Evolutionary conservation across 108 stramenopile genomes (phyloP).

Genomic region (Seminavis robusta): DNA sequence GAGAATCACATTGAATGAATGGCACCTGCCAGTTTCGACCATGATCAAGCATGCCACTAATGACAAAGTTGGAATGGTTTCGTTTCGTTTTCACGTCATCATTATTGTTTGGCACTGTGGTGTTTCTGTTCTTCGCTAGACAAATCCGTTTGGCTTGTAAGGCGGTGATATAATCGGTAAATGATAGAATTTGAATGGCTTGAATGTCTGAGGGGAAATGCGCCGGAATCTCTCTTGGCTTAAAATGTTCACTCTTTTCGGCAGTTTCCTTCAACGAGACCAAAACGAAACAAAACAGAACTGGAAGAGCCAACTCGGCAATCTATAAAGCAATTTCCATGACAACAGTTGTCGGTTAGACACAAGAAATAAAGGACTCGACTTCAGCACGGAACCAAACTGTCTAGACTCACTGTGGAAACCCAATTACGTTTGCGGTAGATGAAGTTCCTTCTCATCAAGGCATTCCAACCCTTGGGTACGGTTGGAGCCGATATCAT

Average conservation of each 20-base stretch:
- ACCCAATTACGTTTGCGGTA: conserved; percentile 64
- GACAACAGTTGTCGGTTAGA: background rate
- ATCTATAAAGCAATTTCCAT: conserved; percentile 18
- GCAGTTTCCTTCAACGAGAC: conserved; percentile 55
- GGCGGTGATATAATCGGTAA: conserved; percentile 67
- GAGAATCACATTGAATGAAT: conserved; percentile 68
- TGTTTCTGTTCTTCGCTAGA: no score
- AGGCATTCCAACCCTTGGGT: no score
- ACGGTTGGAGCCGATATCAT: no score
- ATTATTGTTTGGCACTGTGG: no score
- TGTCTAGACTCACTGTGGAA: conserved; percentile 45
- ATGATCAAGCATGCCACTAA: conserved; percentile 31
- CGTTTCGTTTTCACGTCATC: no score
- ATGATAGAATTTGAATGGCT: conserved; percentile 41
- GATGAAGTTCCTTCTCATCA: conserved; percentile 70
- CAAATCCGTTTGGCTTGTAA: conserved; percentile 60
- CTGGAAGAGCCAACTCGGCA: conserved; percentile 64
- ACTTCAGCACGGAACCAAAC: background rate
- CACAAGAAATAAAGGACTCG: conserved; percentile 2
- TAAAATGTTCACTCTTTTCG: conserved; percentile 33
- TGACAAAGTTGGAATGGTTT: no score
- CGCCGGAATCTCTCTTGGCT: conserved; percentile 36
- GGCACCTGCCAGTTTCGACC: conserved; percentile 67
- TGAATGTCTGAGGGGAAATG: conserved; percentile 42
- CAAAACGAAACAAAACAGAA: conserved; percentile 55